A percentile compares a stretch with the other conserved stretches of the same genome.
phyloP scores from a whole-genome alignment of 495 filamentous ascomycete genomes.

The Aspergillus carlsbadensis region DNA sequence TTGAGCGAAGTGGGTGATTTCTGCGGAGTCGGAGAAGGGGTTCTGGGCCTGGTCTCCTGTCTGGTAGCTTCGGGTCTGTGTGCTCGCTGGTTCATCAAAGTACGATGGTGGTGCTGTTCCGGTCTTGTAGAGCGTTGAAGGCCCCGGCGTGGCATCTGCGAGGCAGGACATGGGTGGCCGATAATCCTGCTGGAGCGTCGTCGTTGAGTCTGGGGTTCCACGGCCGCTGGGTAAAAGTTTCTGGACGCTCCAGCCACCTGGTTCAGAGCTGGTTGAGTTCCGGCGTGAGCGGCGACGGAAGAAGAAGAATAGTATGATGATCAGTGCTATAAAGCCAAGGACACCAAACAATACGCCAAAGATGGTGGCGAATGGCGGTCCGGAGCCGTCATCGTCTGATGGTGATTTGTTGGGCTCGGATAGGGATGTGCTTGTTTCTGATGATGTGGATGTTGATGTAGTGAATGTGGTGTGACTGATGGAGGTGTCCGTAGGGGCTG shows the following conservation, averaged over 20 bases:
- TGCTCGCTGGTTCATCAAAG: neutral
- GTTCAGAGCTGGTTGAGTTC: neutral
- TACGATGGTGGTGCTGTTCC: neutral
- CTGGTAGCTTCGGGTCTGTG: neutral
- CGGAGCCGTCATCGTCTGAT: neutral
- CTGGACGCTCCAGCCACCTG: slow-evolving; percentile 5
- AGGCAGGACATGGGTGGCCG: slow-evolving; percentile 6
- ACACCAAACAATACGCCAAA: slow-evolving; percentile 32
- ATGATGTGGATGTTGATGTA: neutral
- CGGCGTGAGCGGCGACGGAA: slow-evolving; percentile 25
- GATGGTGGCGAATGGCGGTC: slow-evolving; percentile 20
- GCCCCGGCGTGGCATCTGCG: slow-evolving; percentile 9
- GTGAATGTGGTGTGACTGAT: neutral
- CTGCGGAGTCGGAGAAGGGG: slow-evolving; percentile 19
- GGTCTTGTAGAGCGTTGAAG: slow-evolving; percentile 7
- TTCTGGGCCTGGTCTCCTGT: neutral
- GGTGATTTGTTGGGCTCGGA: neutral
- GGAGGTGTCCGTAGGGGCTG: neutral
- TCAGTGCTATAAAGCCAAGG: slow-evolving; percentile 23
- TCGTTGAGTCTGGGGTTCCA: slow-evolving; percentile 7
- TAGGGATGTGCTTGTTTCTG: slow-evolving; percentile 1
- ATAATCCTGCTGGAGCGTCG: slow-evolving; percentile 13
- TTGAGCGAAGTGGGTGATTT: neutral
- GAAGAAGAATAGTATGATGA: slow-evolving; percentile 21
- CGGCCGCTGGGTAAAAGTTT: slow-evolving; percentile 16